These are phyloP conservation scores for Smallanthus sonchifolius DNA, from an alignment of 129 eudicot species.

Conservation along the genomic window DNA sequence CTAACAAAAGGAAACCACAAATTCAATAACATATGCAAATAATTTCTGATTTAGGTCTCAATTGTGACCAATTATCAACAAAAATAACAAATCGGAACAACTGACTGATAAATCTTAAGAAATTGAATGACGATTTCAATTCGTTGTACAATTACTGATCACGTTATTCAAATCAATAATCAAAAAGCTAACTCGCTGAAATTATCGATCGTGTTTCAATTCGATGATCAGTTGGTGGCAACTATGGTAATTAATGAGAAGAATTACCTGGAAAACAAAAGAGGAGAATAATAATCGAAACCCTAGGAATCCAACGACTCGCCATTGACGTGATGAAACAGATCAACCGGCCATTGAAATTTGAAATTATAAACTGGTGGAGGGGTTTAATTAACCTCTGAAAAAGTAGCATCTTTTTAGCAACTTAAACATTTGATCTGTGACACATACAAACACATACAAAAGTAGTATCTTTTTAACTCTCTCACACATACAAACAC, in stretches of 20 bases:
- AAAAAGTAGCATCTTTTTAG: too few relatives aligned
- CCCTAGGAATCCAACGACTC: constrained; percentile 38
- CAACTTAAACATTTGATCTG: too few relatives aligned
- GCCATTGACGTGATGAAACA: constrained; percentile 20
- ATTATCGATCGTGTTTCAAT: too few relatives aligned
- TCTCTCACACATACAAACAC: constrained; percentile 6
- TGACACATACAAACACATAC: too few relatives aligned
- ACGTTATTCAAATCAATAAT: neutral
- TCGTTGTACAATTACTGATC: neutral
- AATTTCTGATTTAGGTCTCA: too few relatives aligned
- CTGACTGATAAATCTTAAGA: too few relatives aligned
- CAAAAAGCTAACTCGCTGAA: neutral
- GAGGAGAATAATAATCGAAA: constrained; percentile 32
- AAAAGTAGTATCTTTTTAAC: too few relatives aligned
- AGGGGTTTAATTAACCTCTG: too few relatives aligned
- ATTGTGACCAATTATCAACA: too few relatives aligned
- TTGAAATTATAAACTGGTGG: too few relatives aligned
- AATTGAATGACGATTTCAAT: neutral
- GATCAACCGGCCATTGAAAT: constrained; percentile 21
- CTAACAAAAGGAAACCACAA: neutral
- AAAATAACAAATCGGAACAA: too few relatives aligned
- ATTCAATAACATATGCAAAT: constrained; percentile 7
- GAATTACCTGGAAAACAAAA: constrained; percentile 55
- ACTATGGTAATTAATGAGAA: neutral
- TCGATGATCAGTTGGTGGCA: too few relatives aligned